Conservation (phyloP, 192 early-diverging fungal species). For the Coemansia sp. region DNA sequence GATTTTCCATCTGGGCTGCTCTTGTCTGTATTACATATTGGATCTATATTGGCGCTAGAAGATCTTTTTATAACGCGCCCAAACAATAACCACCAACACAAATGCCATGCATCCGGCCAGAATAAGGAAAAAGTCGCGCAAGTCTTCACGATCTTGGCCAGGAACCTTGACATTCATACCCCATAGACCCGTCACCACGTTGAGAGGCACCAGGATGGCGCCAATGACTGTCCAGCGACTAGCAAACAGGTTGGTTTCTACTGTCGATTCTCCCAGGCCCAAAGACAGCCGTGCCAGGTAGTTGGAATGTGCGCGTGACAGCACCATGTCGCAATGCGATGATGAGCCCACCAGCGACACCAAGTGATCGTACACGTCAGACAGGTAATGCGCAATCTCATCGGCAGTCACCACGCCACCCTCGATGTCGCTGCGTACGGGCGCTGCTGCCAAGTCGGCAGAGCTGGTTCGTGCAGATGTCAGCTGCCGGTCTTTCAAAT, state of each 20-base stretch:
- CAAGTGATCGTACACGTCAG: constrained; percentile 78
- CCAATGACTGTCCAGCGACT: constrained; percentile 82
- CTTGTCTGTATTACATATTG: background rate
- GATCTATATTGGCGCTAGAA: constrained; percentile 13
- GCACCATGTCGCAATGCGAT: constrained; percentile 68
- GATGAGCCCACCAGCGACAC: constrained; percentile 64
- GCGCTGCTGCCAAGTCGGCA: constrained; percentile 14
- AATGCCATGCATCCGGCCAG: constrained; percentile 29
- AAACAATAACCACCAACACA: constrained; percentile 34
- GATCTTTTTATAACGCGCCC: constrained; percentile 39
- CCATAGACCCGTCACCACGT: constrained; percentile 76
- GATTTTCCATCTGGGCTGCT: constrained; percentile 1
- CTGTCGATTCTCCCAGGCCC: constrained; percentile 65
- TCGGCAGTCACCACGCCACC: constrained; percentile 10
- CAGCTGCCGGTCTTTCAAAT: constrained; percentile 11
- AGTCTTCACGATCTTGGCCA: constrained; percentile 20
- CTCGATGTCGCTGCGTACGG: background rate
- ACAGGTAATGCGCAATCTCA: constrained; percentile 68
- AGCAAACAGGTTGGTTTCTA: constrained; percentile 79
- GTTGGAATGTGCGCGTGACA: constrained; percentile 70
- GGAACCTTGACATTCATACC: constrained; percentile 59
- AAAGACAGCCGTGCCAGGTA: constrained; percentile 68
- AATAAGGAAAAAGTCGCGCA: constrained; percentile 34
- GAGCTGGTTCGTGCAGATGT: constrained; percentile 23
- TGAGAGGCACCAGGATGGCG: constrained; percentile 84